These are phyloP conservation scores for Adansonia madagascariensis DNA, from an alignment of 441 rosid species.

Conservation along the genomic window DNA sequence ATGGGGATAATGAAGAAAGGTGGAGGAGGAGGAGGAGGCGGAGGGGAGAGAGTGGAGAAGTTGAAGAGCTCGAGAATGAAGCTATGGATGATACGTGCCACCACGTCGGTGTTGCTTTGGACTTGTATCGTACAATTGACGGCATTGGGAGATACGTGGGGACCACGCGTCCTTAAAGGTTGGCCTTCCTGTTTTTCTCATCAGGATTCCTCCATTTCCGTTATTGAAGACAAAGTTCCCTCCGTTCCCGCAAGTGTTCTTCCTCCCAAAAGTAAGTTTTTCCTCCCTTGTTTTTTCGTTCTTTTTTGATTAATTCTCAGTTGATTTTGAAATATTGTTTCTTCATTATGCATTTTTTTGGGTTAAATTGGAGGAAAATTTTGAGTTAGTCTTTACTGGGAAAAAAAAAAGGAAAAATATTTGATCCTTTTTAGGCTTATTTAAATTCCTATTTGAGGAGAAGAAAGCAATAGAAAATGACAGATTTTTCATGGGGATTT, in stretches of 20 bases:
- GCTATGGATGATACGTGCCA: conserved; percentile 85
- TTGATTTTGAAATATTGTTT: neutral
- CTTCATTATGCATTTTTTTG: neutral
- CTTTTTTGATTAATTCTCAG: neutral
- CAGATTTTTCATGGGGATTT: neutral
- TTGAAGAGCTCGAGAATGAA: conserved; percentile 64
- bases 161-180: conserved; percentile 75
- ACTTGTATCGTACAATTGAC: conserved; percentile 88
- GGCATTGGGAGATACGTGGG: conserved; percentile 87
- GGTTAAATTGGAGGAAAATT: neutral
- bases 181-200: conserved; percentile 77
- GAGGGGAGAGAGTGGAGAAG: conserved; percentile 44
- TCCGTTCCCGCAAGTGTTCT: conserved; percentile 51
- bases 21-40: conserved; percentile 29
- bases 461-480: neutral
- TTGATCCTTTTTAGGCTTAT: neutral
- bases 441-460: conserved; percentile 1
- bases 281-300: neutral
- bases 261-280: conserved; percentile 80
- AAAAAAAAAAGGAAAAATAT: neutral
- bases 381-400: neutral
- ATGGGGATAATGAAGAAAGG: conserved; percentile 54
- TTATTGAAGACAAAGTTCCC: conserved; percentile 43
- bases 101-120: conserved; percentile 83
- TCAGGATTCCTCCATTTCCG: conserved; percentile 44